A percentile compares a stretch with the other conserved stretches of the same genome.
These are phyloP conservation scores for Cladophialophora carrionii DNA, from an alignment of 2,329 filamentous ascomycete genomes.

Conservation along the genomic window DNA sequence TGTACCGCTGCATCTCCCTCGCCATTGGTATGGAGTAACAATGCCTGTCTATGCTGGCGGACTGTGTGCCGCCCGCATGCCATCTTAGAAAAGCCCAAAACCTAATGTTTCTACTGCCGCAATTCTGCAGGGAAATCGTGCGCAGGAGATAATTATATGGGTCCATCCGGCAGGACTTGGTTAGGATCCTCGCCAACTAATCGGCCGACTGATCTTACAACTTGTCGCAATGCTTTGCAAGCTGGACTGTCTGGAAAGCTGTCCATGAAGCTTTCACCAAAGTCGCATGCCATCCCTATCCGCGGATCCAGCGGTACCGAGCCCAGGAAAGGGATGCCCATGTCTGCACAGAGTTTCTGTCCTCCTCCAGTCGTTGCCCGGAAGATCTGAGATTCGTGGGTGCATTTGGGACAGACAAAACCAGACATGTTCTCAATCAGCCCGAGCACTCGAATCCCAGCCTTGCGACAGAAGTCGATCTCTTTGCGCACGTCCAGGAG, in stretches of 20 bases:
- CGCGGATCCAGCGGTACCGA: constrained; percentile 88
- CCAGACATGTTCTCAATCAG: constrained; percentile 98
- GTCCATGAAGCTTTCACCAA: constrained; percentile 95
- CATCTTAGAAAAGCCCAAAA: neutral
- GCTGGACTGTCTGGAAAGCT: constrained; percentile 91
- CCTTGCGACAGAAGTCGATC: constrained; percentile 96
- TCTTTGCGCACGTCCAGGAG: constrained; percentile 94
- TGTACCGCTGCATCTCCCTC: neutral
- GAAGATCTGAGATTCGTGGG: constrained; percentile 80
- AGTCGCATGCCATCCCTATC: constrained; percentile 96
- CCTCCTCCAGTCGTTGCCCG: constrained; percentile 88
- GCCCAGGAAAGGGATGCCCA: constrained; percentile 84
- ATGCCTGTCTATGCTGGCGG: neutral
- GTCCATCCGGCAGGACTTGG: constrained; percentile 49
- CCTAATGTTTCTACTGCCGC: neutral
- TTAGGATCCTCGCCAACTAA: constrained; percentile 67
- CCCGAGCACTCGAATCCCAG: constrained; percentile 82
- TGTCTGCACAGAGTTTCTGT: constrained; percentile 76
- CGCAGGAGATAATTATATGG: constrained; percentile 17
- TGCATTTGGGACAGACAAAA: constrained; percentile 94
- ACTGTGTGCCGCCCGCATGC: neutral
- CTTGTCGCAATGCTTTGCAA: constrained; percentile 75
- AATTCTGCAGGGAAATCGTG: neutral
- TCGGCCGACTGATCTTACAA: constrained; percentile 73
- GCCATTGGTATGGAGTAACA: neutral